Base-by-base conservation (phyloP, 352 stramenopile species). In the Pythium rhizo-oryzae region DNA sequence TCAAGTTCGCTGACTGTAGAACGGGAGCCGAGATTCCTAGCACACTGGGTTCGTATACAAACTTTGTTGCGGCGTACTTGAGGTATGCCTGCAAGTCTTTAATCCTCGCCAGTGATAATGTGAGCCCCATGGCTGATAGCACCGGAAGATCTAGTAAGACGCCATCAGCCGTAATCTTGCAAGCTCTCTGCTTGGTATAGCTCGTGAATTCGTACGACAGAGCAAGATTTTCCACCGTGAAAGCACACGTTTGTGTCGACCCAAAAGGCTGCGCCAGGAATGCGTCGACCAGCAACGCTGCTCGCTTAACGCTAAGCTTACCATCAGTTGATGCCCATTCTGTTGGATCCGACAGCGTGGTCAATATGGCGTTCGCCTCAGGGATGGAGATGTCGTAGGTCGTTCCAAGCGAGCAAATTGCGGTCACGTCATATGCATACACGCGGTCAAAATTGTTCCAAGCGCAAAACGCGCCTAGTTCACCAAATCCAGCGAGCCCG, bases 51-150 rank as follows among this genome's bases (percentile, higher is more conserved):
- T 91, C 82, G 43, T 81, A 91, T 1, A 70, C 69, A 25, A 87
- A 88, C 57, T 85, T 87, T 4, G 82, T 85, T 16, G 79, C 82
- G 4, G 62, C 63, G 46, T 91, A 85, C 11, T 69, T 72, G 28
- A 91, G 37, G 52, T 85, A 89, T 5, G 70, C 66, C 43, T 91
- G 80, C n/a, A 89, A 35, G 53, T 89, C 79, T 7, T 58, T 59
- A 16, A 77, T 71, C 44, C 76, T 71, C 8, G 46, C 62, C 2
- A 71, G 39, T 13, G 70, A 69, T 4, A 82, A 75, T 7, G 52
- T 43, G 8, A 89, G 71, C 13, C 70, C 70, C 21, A 74, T 69
- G 2, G 49, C 28, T 21, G 59, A 13, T 0, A 91, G 67, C 13
- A 74, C 44, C 2, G 79, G 70, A 0, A 91, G 65, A 2, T 74